Evolutionary conservation across 2,329 filamentous ascomycete species (phyloP), one percentile per base, ranked within the genome.

Genomic region (Arthroderma uncinatum): DNA sequence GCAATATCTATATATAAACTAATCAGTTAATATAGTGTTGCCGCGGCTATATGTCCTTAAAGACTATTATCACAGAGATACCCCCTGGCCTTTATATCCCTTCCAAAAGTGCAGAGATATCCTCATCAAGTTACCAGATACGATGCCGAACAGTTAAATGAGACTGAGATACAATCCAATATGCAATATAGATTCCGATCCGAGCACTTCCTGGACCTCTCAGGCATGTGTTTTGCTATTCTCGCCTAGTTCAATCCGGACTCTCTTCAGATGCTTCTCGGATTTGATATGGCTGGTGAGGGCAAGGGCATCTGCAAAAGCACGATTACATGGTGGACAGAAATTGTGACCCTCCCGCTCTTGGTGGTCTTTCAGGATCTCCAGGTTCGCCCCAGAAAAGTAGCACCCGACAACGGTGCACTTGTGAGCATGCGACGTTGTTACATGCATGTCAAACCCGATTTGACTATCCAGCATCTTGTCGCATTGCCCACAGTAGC

Each of bases 241-340:
- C 12, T 30, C 25, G n/a, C 25, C 25, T 14, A 30, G 14, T 16
- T 33, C 44, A 33, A 16, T n/a, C n/a, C 28, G 44, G 23, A 8
- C 44, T 10, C 23, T 54, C 19, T 23, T 54, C 52, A 37, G 44
- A 12, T 40, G 33, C 36, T 55, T 58, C 54, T 53, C 28, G 6
- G 54, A 37, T 3, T 23, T 47, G 14, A 39, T 33, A 25, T 62
- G 61, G 37, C 33, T 53, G 16, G 6, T 16, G 36, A 62, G 54
- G 4, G 56, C 59, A 4, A 23, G 6, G 10, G 10, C 16, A 40
- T 60, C 57, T 21, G 53, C 10, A 54, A 61, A 62, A 2, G 39
- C 33, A 25, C 56, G 55, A 37, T 58, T 55, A 55, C 61, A 62
- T 4, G 50, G 52, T 4, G 14, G 33, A 55, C 61, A 62, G 47